These are phyloP conservation scores for Trichoderma lentiforme DNA, from an alignment of 2,329 filamentous ascomycete species.

Conservation along the genomic window DNA sequence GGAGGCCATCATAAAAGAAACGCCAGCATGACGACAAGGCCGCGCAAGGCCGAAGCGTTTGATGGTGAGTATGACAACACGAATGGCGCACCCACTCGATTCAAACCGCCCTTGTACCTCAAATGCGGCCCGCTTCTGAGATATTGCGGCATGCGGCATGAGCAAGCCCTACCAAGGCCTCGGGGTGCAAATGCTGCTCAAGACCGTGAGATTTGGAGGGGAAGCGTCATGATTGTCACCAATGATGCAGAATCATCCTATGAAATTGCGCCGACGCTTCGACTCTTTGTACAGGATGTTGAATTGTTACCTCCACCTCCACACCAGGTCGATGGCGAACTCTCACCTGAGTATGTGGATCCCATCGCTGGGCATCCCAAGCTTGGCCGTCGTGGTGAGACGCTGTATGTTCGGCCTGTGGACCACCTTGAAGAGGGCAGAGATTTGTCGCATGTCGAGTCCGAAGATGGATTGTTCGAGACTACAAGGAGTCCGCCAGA, in stretches of 20 bases:
- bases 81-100: constrained; percentile 60
- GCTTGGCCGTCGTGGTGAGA: constrained; percentile 77
- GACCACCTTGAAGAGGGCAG: constrained; percentile 75
- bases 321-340: constrained; percentile 58
- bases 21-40: constrained; percentile 45
- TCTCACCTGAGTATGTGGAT: constrained; percentile 81
- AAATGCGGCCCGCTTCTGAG: constrained; percentile 88
- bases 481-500: constrained; percentile 55
- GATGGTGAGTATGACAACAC: constrained; percentile 66
- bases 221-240: constrained; percentile 94
- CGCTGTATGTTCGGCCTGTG: constrained; percentile 84
- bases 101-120: constrained; percentile 79
- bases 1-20: constrained; percentile 40
- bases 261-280: constrained; percentile 70
- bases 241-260: constrained; percentile 81
- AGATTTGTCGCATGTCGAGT: constrained; percentile 77
- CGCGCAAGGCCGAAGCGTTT: constrained; percentile 60
- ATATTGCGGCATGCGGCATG: constrained; percentile 76
- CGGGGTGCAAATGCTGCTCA: constrained; percentile 27
- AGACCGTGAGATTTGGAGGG: constrained; percentile 83
- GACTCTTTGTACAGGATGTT: constrained; percentile 83
- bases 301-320: constrained; percentile 78
- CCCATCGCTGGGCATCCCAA: constrained; percentile 86
- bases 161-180: constrained; percentile 44
- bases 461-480: constrained; percentile 80